These are phyloP conservation scores for Sphagnum contortum DNA, from an alignment of 225 moss, liverwort and hornwort genomes.

Conservation along the genomic window DNA sequence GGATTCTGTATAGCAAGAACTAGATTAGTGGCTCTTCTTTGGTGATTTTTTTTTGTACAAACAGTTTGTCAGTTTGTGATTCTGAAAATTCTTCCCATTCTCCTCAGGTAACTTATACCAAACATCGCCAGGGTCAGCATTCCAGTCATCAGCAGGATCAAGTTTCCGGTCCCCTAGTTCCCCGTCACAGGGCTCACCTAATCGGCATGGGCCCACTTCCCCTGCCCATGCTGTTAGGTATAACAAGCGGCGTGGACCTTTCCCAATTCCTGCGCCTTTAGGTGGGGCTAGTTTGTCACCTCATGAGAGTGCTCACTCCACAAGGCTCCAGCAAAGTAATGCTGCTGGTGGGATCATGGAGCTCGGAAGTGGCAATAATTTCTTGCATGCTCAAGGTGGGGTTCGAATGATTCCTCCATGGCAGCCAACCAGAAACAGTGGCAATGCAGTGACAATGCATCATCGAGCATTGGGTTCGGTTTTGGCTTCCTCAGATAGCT, in stretches of 20 bases:
- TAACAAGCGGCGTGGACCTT: slow-evolving; percentile 31
- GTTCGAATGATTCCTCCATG: slow-evolving; percentile 16
- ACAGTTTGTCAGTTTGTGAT: too few relatives aligned
- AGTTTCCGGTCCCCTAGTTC: slow-evolving; percentile 25
- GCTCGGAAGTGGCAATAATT: slow-evolving; percentile 6
- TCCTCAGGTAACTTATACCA: slow-evolving; percentile 27
- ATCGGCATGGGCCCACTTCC: slow-evolving; percentile 28
- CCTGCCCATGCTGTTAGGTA: slow-evolving; percentile 24
- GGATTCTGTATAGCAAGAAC: too few relatives aligned
- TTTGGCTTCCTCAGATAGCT: slow-evolving; percentile 32
- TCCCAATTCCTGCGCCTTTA: slow-evolving; percentile 17
- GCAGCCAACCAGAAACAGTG: slow-evolving; percentile 17
- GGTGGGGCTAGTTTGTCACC: slow-evolving; percentile 18
- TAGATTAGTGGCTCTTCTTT: too few relatives aligned
- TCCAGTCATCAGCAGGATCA: slow-evolving; percentile 35
- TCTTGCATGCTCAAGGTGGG: slow-evolving; percentile 21
- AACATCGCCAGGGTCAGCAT: slow-evolving; percentile 31
- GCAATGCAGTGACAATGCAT: slow-evolving; percentile 21
- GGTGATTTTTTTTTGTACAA: too few relatives aligned
- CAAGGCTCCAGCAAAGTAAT: slow-evolving; percentile 39
- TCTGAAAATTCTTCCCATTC: too few relatives aligned
- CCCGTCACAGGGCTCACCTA: slow-evolving; percentile 39
- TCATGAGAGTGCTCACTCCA: slow-evolving; percentile 19
- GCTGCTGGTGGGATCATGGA: slow-evolving; percentile 25
- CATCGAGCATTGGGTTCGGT: slow-evolving; percentile 23